Conservation (phyloP, 371 early-diverging fungal genomes). For the Saksenaea vasiformis region DNA sequence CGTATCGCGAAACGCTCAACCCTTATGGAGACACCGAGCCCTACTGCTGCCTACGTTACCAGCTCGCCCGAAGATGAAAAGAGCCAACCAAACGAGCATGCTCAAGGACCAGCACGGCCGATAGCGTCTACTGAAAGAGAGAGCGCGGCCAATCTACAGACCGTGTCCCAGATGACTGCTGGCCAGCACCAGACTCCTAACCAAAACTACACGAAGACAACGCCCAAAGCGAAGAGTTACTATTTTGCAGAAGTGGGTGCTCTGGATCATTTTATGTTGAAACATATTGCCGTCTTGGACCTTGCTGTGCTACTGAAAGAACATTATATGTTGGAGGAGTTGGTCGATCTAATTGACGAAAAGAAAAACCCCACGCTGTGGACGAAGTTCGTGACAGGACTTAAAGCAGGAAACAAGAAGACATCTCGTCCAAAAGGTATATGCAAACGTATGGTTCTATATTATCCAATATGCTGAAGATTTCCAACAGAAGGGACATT, state of each 20-base stretch:
- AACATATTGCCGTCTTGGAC: conserved; percentile 81
- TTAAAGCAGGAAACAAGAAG: conserved; percentile 66
- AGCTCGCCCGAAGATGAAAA: conserved; percentile 18
- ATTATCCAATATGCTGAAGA: background rate
- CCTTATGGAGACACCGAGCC: conserved; percentile 56
- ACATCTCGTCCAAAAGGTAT: conserved; percentile 62
- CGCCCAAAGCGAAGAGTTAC: conserved; percentile 50
- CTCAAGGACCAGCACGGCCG: background rate
- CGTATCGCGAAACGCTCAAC: conserved; percentile 61
- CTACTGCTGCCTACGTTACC: conserved; percentile 30
- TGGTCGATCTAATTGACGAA: conserved; percentile 73
- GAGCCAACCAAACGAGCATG: background rate
- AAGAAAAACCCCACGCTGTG: conserved; percentile 69
- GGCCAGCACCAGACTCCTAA: conserved; percentile 2
- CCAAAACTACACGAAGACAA: conserved; percentile 33
- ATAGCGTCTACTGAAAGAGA: background rate
- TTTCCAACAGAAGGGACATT: conserved; percentile 71
- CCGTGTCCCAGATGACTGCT: conserved; percentile 6
- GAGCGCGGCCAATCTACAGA: conserved; percentile 2
- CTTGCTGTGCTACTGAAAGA: conserved; percentile 73
- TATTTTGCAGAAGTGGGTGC: conserved; percentile 83
- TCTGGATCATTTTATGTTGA: conserved; percentile 81
- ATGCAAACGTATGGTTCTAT: background rate
- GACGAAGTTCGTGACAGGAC: conserved; percentile 70
- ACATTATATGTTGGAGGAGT: conserved; percentile 66